Evolutionary conservation across 768 basidiomycete species (phyloP).

Genomic region (Mycena vulgaris): DNA sequence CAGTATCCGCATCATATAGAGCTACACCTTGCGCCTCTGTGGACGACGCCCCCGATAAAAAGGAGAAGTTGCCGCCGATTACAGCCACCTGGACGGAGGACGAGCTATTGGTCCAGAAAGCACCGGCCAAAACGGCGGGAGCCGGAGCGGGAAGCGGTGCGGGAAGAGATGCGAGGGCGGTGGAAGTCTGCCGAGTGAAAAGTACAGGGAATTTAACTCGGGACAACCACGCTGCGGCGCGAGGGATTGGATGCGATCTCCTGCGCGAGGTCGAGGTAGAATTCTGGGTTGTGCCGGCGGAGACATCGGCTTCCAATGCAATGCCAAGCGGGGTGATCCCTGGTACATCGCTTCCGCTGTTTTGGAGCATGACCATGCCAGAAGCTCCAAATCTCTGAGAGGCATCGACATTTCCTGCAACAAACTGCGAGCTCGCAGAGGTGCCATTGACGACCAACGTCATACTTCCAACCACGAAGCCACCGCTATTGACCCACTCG

Average conservation of each 20-base stretch:
- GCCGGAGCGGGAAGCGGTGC: constrained; percentile 69
- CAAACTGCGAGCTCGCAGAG: constrained; percentile 65
- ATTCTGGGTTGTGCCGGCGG: constrained; percentile 46
- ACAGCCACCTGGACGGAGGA: constrained; percentile 77
- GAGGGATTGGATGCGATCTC: constrained; percentile 51
- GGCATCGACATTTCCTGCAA: constrained; percentile 77
- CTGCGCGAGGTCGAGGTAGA: constrained; percentile 55
- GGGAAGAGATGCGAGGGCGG: constrained; percentile 68
- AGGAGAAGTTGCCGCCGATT: constrained; percentile 93
- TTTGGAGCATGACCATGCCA: constrained; percentile 86
- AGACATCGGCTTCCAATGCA: constrained; percentile 61
- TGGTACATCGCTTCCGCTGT: constrained; percentile 70
- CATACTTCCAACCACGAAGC: constrained; percentile 81
- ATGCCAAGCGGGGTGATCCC: constrained; percentile 73
- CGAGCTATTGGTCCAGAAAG: constrained; percentile 90
- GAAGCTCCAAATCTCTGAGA: constrained; percentile 79
- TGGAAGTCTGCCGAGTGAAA: constrained; percentile 69
- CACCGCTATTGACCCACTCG: constrained; percentile 82
- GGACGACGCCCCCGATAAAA: constrained; percentile 57
- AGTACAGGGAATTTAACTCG: constrained; percentile 60
- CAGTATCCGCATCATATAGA: constrained; percentile 75
- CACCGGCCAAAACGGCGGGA: constrained; percentile 88
- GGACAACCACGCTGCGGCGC: constrained; percentile 65
- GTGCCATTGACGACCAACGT: constrained; percentile 80
- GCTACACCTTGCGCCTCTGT: constrained; percentile 70